A percentile compares a stretch with the other conserved stretches of the same genome.
phyloP scores from a whole-genome alignment of 371 early-diverging fungal genomes.

The Coemansia linderi region DNA sequence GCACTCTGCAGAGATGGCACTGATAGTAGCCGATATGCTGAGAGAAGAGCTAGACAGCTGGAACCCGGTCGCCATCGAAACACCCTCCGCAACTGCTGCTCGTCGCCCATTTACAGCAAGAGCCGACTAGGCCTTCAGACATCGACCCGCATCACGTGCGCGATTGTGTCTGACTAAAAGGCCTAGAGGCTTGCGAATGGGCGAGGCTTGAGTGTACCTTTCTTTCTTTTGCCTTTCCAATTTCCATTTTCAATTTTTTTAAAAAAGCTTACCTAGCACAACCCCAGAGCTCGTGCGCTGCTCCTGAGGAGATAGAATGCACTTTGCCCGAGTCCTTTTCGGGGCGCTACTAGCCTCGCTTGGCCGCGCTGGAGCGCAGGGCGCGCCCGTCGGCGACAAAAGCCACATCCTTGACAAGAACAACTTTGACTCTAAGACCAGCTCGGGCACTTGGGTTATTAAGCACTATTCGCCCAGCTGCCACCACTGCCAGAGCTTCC shows the following conservation, averaged over 20 bases:
- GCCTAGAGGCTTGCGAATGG: background rate
- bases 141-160: background rate
- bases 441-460: conserved; percentile 36
- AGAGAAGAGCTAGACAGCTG: conserved; percentile 26
- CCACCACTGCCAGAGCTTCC: conserved; percentile 43
- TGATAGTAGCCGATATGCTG: conserved; percentile 26
- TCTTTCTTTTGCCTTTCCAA: background rate
- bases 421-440: conserved; percentile 27
- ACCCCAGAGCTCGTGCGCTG: background rate
- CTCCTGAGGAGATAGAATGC: conserved; percentile 44
- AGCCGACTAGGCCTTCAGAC: background rate
- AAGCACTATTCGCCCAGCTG: conserved; percentile 44
- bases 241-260: background rate
- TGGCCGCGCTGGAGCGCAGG: conserved; percentile 18
- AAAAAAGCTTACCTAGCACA: background rate
- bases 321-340: conserved; percentile 20
- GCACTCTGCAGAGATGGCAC: conserved; percentile 43
- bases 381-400: conserved; percentile 28
- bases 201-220: background rate
- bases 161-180: background rate
- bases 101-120: background rate
- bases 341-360: conserved; percentile 16
- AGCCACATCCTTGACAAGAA: conserved; percentile 25
- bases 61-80: background rate
- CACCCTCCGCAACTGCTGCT: background rate